Evolutionary conservation across 352 stramenopile species (phyloP), one percentile per base, ranked within the genome.

Genomic region (Thraustochytrium sp.): DNA sequence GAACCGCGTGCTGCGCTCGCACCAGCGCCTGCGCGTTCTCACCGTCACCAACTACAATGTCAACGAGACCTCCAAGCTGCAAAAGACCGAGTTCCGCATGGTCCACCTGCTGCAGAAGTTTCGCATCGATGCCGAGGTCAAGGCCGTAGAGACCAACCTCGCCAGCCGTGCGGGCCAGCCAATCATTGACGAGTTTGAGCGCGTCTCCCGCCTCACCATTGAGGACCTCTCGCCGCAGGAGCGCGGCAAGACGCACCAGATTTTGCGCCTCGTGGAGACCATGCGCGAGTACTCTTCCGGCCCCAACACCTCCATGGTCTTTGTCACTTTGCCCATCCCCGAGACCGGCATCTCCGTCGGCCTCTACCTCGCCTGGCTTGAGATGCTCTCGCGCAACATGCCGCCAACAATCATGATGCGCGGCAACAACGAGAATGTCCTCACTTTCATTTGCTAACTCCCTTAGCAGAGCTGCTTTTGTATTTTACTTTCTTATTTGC

Each of bases 41-140:
- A 86, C 83, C n/a, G 38, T 83, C 13, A 85, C 82, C 23, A 74
- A 72, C 62, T 78, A 78, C 40, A 85, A 86, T 23, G 68, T 38
- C 37, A 26, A 64, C 11, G 76, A 85, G 49, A 78, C 56, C n/a
- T 59, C 31, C 13, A 87, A 42, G 62, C 34, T 82, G 53, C 75
- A 82, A 21, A 86, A 61, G 46, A 86, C 82, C 51, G 83, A 64
- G 46, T 63, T 86, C 26, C 11, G 64, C 16, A 86, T 86, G 63
- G 62, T 59, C 23, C 59, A 85, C 23, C 61, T 86, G 1, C 26
- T 86, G 16, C 40, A 83, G 26, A 84, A 87, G 53, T 64, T 86
- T n/a, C 61, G 83, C 46, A 74, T 86, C 40, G 29, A 86, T 8
- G 83, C 77, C 29, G 8, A 44, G 11, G 34, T 49, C 44, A 18